These are phyloP conservation scores for Clitoria ternatea DNA, from an alignment of 306 rosid genomes.

Conservation along the genomic window DNA sequence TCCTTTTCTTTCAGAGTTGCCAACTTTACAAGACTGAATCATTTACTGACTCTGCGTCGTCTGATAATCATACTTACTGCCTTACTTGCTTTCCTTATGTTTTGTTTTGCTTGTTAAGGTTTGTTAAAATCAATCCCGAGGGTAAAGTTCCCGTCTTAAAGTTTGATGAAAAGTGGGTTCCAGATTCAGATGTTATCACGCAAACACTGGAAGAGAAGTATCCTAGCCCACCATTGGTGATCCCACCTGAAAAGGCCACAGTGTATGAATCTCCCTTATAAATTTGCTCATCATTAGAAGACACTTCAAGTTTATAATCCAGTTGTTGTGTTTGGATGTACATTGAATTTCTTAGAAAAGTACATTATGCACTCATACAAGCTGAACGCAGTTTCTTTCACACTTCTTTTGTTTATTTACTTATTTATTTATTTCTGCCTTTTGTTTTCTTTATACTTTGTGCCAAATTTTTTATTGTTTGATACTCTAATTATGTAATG, in stretches of 20 bases:
- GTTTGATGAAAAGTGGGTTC: slow-evolving; percentile 77
- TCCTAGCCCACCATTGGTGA: slow-evolving; percentile 78
- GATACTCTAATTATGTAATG: background rate
- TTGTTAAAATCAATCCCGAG: slow-evolving; percentile 60
- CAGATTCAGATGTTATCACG: slow-evolving; percentile 86
- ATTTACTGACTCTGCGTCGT: background rate
- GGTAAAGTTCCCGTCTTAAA: slow-evolving; percentile 87
- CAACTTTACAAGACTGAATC: background rate
- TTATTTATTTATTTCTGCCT: background rate
- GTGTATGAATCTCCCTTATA: slow-evolving; percentile 42
- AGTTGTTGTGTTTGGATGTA: background rate
- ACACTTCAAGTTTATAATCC: background rate
- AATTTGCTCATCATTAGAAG: slow-evolving; percentile 7
- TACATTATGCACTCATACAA: background rate
- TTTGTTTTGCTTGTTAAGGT: slow-evolving; percentile 45
- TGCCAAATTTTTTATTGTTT: background rate
- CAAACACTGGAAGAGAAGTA: slow-evolving; percentile 80
- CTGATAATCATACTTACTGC: background rate
- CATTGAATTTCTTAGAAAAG: background rate
- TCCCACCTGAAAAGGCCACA: slow-evolving; percentile 78
- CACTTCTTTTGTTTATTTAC: too few relatives aligned
- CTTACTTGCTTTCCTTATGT: slow-evolving; percentile 12
- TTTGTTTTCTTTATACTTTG: background rate
- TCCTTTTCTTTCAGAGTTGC: background rate
- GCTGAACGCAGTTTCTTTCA: background rate